phyloP scores from a whole-genome alignment of 768 basidiomycete genomes.

The Floccularia luteovirens region DNA sequence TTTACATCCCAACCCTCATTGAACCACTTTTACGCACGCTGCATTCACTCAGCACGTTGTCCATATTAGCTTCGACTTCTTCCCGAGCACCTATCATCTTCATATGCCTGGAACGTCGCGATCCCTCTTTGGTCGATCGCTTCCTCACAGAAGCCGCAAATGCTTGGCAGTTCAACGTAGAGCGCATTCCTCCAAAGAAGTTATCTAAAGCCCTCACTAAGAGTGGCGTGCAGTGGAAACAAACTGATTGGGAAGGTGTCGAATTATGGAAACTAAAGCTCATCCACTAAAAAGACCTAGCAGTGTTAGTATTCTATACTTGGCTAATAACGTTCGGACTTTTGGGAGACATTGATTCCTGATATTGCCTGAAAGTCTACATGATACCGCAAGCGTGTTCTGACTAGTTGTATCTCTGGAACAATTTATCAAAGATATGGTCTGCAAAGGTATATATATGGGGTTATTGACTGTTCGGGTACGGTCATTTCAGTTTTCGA shows the following conservation, averaged over 20 bases:
- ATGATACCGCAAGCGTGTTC: no score
- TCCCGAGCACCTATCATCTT: slow-evolving; percentile 41
- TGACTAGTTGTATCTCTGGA: background rate
- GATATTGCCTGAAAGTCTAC: no score
- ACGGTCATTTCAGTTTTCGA: slow-evolving; percentile 19
- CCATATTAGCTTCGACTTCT: slow-evolving; percentile 16
- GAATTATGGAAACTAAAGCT: slow-evolving; percentile 68
- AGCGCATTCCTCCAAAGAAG: slow-evolving; percentile 51
- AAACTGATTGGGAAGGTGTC: slow-evolving; percentile 72
- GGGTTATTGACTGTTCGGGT: background rate
- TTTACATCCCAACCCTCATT: slow-evolving; percentile 58
- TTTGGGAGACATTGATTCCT: no score
- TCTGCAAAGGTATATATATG: background rate
- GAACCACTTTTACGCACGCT: slow-evolving; percentile 67
- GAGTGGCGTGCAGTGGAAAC: slow-evolving; percentile 49
- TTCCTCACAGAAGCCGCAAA: slow-evolving; percentile 50
- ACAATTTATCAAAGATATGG: background rate
- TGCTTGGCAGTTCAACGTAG: slow-evolving; percentile 49
- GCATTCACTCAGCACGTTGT: slow-evolving; percentile 37
- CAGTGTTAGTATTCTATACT: background rate
- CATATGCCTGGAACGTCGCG: slow-evolving; percentile 71
- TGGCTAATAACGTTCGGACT: no score
- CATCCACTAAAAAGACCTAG: background rate
- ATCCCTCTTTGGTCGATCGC: slow-evolving; percentile 53
- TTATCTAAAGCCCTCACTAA: slow-evolving; percentile 55